Evolutionary conservation across 2,329 filamentous ascomycete species (phyloP).

Genomic region (Colletotrichum incanum): DNA sequence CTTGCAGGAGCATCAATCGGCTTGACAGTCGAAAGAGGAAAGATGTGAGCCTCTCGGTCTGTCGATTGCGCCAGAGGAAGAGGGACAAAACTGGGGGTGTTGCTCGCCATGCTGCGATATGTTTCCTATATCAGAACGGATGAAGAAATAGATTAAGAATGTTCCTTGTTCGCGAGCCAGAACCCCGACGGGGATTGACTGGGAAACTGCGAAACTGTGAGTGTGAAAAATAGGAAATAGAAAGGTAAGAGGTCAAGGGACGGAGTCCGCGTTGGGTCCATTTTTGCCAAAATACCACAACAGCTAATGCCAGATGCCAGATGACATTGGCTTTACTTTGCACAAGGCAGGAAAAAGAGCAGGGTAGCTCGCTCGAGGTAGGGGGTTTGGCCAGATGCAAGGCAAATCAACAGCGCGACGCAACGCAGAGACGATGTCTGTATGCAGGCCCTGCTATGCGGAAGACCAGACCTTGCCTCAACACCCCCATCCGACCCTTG

Average conservation of each 20-base stretch:
- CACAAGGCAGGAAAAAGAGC: constrained; percentile 6
- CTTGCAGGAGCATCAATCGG: constrained; percentile 3
- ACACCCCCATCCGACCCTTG: not conserved
- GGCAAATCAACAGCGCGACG: not conserved
- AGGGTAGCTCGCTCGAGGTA: not conserved
- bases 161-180: not conserved
- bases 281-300: not conserved
- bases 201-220: not conserved
- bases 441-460: constrained; percentile 25
- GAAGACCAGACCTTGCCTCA: not conserved
- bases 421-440: constrained; percentile 14
- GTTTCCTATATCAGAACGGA: not conserved
- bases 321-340: constrained; percentile 1
- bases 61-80: not conserved
- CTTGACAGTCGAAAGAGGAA: constrained; percentile 1
- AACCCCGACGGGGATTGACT: not conserved
- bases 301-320: not conserved
- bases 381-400: not conserved
- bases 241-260: not conserved
- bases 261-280: not conserved
- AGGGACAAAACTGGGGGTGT: not conserved
- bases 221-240: not conserved
- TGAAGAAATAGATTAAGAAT: not conserved
- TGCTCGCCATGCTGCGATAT: too few species aligned
- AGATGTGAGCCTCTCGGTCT: not conserved